Conservation (phyloP, 768 basidiomycete species). For the Mycena pura region DNA sequence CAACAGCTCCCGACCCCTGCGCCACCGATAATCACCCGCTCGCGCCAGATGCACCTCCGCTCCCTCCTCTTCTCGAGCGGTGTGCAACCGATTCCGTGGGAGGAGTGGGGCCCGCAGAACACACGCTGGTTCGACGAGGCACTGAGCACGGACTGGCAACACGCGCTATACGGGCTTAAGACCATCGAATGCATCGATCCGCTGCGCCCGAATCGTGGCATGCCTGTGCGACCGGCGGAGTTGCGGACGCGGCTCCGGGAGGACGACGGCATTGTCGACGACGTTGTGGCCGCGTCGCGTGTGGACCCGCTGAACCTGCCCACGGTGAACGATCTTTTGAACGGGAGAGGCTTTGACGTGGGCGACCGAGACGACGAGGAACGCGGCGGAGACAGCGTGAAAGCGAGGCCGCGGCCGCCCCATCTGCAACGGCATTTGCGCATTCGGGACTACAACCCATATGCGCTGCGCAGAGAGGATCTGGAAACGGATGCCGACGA, state of each 20-base stretch:
- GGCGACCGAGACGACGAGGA: conserved; percentile 17
- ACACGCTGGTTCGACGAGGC: conserved; percentile 63
- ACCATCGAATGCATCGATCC: conserved; percentile 52
- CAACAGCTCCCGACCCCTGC: conserved; percentile 11
- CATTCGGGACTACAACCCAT: conserved; percentile 48
- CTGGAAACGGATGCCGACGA: neutral
- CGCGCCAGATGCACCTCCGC: conserved; percentile 28
- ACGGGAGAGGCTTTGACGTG: conserved; percentile 20
- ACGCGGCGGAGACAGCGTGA: neutral
- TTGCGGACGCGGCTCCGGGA: conserved; percentile 4
- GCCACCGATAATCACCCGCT: conserved; percentile 10
- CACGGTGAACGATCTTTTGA: conserved; percentile 22
- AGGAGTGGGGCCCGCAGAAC: conserved; percentile 56
- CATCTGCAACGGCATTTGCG: conserved; percentile 33
- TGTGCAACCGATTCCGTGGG: conserved; percentile 47
- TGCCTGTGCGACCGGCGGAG: conserved; percentile 6
- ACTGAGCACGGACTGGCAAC: conserved; percentile 61
- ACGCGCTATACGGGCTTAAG: conserved; percentile 57
- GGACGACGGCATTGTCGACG: neutral
- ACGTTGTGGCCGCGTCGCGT: neutral
- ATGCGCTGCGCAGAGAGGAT: conserved; percentile 29
- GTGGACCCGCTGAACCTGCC: conserved; percentile 14
- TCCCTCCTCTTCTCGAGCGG: conserved; percentile 18
- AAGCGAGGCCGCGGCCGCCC: neutral
- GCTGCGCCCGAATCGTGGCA: conserved; percentile 18